Conservation (phyloP, 352 stramenopile species). For the Sclerospora graminicola region DNA sequence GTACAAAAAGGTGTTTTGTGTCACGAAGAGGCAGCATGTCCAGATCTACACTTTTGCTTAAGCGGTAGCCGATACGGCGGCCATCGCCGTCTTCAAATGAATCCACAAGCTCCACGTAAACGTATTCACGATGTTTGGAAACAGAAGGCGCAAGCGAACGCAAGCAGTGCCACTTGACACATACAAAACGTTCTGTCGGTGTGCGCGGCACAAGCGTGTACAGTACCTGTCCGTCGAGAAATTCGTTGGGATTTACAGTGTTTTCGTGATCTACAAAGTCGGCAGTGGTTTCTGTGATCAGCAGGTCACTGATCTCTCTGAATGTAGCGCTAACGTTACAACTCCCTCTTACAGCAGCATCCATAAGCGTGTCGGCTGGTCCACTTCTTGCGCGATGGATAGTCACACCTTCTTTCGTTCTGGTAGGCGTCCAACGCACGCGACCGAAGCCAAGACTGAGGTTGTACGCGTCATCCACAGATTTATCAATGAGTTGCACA, state of each 20-base stretch:
- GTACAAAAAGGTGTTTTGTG: slow-evolving; percentile 47
- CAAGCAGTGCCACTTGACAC: slow-evolving; percentile 75
- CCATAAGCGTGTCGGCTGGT: slow-evolving; percentile 48
- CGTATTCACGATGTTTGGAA: slow-evolving; percentile 68
- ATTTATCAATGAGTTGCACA: slow-evolving; percentile 66
- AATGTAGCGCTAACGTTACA: slow-evolving; percentile 71
- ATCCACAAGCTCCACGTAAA: slow-evolving; percentile 79
- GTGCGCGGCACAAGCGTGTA: slow-evolving; percentile 59
- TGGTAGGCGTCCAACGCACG: slow-evolving; percentile 59
- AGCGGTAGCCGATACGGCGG: slow-evolving; percentile 52
- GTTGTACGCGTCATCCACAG: slow-evolving; percentile 74
- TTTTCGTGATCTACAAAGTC: slow-evolving; percentile 59
- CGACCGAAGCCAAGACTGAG: slow-evolving; percentile 66
- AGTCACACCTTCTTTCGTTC: slow-evolving; percentile 52
- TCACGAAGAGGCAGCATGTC: slow-evolving; percentile 36
- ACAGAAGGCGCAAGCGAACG: slow-evolving; percentile 63
- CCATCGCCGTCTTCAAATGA: slow-evolving; percentile 58
- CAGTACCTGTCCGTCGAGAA: slow-evolving; percentile 71
- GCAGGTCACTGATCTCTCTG: slow-evolving; percentile 62
- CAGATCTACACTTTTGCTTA: slow-evolving; percentile 68
- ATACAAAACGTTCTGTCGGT: slow-evolving; percentile 54
- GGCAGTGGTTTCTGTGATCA: slow-evolving; percentile 60
- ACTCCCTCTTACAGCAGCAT: slow-evolving; percentile 58
- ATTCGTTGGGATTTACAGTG: slow-evolving; percentile 57
- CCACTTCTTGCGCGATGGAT: slow-evolving; percentile 50